Percentiles rank a stretch among this genome's conserved stretches.
phyloP scores from a whole-genome alignment of 495 filamentous ascomycete species.

The Margaritispora aquatica region DNA sequence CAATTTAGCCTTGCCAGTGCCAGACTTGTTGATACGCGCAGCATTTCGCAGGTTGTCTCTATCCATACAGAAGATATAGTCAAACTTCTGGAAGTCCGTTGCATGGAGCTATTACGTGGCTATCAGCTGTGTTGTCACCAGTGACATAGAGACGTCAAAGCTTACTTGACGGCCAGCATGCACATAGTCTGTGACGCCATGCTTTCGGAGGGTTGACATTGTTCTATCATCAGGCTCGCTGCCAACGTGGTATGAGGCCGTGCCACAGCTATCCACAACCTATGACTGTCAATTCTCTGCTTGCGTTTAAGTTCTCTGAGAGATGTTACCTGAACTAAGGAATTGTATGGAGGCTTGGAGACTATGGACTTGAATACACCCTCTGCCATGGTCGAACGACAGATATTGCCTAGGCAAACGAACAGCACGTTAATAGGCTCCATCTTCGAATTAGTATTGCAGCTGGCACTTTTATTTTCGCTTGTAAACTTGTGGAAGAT shows the following conservation, averaged over 20 bases:
- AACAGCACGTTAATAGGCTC: conserved; percentile 73
- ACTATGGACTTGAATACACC: conserved; percentile 76
- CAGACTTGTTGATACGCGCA: conserved; percentile 47
- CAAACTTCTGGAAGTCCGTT: conserved; percentile 74
- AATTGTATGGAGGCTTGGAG: conserved; percentile 42
- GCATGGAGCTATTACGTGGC: conserved; percentile 27
- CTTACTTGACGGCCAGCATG: conserved; percentile 73
- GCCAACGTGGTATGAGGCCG: conserved; percentile 72
- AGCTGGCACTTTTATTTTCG: no score
- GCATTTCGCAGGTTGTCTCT: conserved; percentile 67
- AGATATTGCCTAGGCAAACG: conserved; percentile 96
- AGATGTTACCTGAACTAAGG: conserved; percentile 40
- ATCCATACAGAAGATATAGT: conserved; percentile 96
- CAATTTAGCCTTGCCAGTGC: conserved; percentile 49
- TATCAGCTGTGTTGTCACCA: not conserved
- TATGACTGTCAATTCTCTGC: conserved; percentile 4
- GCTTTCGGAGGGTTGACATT: conserved; percentile 65
- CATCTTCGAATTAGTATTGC: conserved; percentile 3
- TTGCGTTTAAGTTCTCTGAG: not conserved
- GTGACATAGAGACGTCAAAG: not conserved
- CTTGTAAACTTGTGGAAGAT: no score
- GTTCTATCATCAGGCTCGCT: conserved; percentile 76
- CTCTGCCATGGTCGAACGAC: conserved; percentile 92
- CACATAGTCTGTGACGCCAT: conserved; percentile 69
- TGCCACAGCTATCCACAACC: conserved; percentile 83